These are phyloP conservation scores for Candida schatavii DNA, from an alignment of 805 yeast species.

Conservation along the genomic window DNA sequence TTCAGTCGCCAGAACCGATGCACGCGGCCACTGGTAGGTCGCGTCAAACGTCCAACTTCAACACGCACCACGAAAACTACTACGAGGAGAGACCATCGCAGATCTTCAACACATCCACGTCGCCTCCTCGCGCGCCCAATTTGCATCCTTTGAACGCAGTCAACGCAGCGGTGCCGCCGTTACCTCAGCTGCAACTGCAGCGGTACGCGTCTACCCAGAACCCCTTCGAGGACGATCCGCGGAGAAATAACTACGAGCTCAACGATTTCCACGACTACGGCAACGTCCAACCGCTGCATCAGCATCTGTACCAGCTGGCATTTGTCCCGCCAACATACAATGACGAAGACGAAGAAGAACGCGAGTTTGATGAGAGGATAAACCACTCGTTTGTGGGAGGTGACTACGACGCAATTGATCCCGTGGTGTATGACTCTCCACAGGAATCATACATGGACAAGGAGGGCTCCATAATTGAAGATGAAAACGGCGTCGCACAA, in stretches of 20 bases:
- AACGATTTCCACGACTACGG: slow-evolving; percentile 21
- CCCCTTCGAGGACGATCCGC: slow-evolving; percentile 6
- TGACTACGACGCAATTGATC: slow-evolving; percentile 32
- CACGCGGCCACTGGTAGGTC: slow-evolving; percentile 11
- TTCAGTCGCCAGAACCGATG: slow-evolving; percentile 26
- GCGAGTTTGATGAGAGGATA: slow-evolving; percentile 37
- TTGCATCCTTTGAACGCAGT: slow-evolving; percentile 10
- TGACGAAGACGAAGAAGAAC: slow-evolving; percentile 38
- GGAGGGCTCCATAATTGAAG: slow-evolving; percentile 8
- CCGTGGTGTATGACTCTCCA: slow-evolving; percentile 16
- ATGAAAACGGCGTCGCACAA: slow-evolving; percentile 12
- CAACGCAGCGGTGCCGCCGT: slow-evolving; percentile 13
- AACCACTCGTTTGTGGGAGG: slow-evolving; percentile 41
- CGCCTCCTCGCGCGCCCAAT: slow-evolving; percentile 16
- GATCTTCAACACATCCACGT: slow-evolving; percentile 17
- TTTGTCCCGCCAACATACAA: slow-evolving; percentile 43
- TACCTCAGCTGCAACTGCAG: slow-evolving; percentile 14
- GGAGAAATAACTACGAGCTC: slow-evolving; percentile 15
- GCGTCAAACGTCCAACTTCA: slow-evolving; percentile 21
- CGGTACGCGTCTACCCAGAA: slow-evolving; percentile 10
- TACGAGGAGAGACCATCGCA: slow-evolving; percentile 21
- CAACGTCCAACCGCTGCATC: slow-evolving; percentile 7
- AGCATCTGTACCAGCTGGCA: slow-evolving; percentile 29
- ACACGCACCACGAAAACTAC: slow-evolving; percentile 15
- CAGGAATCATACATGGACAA: background rate